Base-by-base conservation (phyloP, 2,329 filamentous ascomycete genomes). In the Aspergillus piperis region DNA sequence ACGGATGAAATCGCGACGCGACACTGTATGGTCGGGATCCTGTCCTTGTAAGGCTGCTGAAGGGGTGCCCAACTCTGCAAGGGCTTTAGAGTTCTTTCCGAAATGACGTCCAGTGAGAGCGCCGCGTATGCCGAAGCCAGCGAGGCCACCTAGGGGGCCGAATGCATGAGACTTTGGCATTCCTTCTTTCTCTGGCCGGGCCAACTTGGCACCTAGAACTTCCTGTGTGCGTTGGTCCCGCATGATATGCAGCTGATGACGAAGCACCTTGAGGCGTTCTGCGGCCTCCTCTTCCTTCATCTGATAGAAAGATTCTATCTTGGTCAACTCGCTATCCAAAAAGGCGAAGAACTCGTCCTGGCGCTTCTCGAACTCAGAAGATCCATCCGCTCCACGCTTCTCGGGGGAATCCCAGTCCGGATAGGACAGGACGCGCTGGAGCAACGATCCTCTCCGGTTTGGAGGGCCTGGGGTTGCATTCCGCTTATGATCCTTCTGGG, bases 211-310 rank as follows among this genome's bases (percentile, higher is more conserved):
- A 30, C 83, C 76, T 59, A 92, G 81, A 8, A 87, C 72, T 71
- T 97, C 92, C 55, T 89, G 84, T 27, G 91, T 83, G 21, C 94
- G 87, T 13, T 90, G 86, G 73, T 96, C 92, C 48, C 92, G 86
- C 92, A 98, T 96, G 68, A 96, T 90, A 71, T 96, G 93, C 32
- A 99, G 82, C 73, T 99, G 95, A 54, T 92, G 87, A 44, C 90
- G 86, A 50, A 99, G 81, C 3, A 89, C 75, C 0, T 81, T 79
- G 23, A 97, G 79, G 2, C 93, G 86, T 57, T 88, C 80, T 0
- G 87, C 89, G 0, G 94, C 91, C 72, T 97, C 91, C 27, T 90
- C 84, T 72, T 99, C 95, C 72, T 97, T 97, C 66, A 86, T 80
- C 67, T 86, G 88, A 80, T 98, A 98, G 71, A 99, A 99, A 0